These are phyloP conservation scores for Paracoccidioides brasiliensis DNA, from an alignment of 2,329 filamentous ascomycete species.

Conservation along the genomic window DNA sequence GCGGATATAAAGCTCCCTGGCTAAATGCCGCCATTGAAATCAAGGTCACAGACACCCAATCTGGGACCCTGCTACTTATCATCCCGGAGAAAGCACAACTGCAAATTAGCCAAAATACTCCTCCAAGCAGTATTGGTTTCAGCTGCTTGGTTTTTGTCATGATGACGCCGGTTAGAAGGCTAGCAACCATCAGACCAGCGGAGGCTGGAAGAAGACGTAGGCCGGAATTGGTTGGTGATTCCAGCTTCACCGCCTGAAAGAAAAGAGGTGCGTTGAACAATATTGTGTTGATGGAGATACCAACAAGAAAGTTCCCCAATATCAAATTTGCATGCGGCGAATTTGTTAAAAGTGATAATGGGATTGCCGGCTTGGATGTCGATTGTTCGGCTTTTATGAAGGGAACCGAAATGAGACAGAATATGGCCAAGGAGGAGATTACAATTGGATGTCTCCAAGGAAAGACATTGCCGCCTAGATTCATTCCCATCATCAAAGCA, in stretches of 20 bases:
- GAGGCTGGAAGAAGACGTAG: slow-evolving; percentile 55
- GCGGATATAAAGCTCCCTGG: slow-evolving; percentile 51
- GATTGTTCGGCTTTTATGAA: slow-evolving; percentile 31
- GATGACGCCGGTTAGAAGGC: slow-evolving; percentile 47
- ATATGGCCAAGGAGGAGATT: slow-evolving; percentile 32
- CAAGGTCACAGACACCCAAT: slow-evolving; percentile 41
- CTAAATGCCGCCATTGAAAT: slow-evolving; percentile 46
- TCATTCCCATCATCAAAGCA: slow-evolving; percentile 37
- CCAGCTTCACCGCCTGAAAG: slow-evolving; percentile 61
- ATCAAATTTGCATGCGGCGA: slow-evolving; percentile 37
- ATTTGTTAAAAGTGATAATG: slow-evolving; percentile 34
- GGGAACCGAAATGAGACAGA: slow-evolving; percentile 24
- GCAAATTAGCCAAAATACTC: slow-evolving; percentile 36
- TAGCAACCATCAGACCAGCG: slow-evolving; percentile 40
- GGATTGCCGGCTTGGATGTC: slow-evolving; percentile 37
- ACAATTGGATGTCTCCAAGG: slow-evolving; percentile 39
- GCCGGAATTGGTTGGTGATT: slow-evolving; percentile 57
- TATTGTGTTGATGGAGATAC: slow-evolving; percentile 40
- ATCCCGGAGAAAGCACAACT: slow-evolving; percentile 40
- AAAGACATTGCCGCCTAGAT: slow-evolving; percentile 40
- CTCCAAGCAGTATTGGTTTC: slow-evolving; percentile 45
- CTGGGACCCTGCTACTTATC: slow-evolving; percentile 40
- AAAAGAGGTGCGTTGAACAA: slow-evolving; percentile 61
- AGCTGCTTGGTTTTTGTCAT: slow-evolving; percentile 48
- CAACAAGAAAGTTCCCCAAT: slow-evolving; percentile 40